phyloP scores from a whole-genome alignment of 1,139 yeast species.

The Saccharomyces hybrid region DNA sequence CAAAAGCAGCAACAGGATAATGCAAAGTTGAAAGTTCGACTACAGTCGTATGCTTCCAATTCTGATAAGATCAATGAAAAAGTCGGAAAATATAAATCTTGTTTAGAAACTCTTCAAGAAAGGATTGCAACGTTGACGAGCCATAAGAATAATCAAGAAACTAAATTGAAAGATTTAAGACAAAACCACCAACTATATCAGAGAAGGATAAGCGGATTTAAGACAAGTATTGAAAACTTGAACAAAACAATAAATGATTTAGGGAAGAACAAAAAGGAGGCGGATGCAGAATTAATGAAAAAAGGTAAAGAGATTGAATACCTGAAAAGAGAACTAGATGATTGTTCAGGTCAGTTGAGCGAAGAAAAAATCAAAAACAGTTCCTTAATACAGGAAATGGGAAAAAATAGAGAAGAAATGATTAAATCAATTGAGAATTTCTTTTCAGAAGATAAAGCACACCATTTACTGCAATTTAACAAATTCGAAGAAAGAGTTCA shows the following conservation, averaged over 20 bases:
- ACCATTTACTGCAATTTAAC: neutral
- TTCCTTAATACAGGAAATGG: constrained; percentile 20
- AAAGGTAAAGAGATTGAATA: constrained; percentile 27
- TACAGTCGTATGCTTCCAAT: constrained; percentile 17
- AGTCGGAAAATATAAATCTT: constrained; percentile 15
- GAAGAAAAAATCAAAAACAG: constrained; percentile 28
- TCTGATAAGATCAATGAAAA: constrained; percentile 13
- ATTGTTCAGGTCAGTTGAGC: constrained; percentile 29
- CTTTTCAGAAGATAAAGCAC: neutral
- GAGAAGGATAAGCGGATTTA: constrained; percentile 16
- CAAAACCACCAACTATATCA: constrained; percentile 13
- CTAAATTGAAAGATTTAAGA: constrained; percentile 15
- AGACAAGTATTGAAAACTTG: constrained; percentile 14
- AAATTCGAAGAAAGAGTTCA: neutral
- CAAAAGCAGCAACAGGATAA: constrained; percentile 23
- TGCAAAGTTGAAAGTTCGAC: constrained; percentile 15
- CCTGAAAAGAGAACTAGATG: constrained; percentile 25
- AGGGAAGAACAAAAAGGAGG: constrained; percentile 12
- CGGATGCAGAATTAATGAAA: constrained; percentile 19
- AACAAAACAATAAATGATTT: constrained; percentile 11
- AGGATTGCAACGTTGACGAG: constrained; percentile 14
- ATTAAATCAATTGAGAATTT: neutral
- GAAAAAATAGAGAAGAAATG: constrained; percentile 6
- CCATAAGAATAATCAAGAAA: constrained; percentile 16
- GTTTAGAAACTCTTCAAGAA: constrained; percentile 16